phyloP scores from a whole-genome alignment of 1,139 yeast genomes.

The Sugiyamaella novakii region DNA sequence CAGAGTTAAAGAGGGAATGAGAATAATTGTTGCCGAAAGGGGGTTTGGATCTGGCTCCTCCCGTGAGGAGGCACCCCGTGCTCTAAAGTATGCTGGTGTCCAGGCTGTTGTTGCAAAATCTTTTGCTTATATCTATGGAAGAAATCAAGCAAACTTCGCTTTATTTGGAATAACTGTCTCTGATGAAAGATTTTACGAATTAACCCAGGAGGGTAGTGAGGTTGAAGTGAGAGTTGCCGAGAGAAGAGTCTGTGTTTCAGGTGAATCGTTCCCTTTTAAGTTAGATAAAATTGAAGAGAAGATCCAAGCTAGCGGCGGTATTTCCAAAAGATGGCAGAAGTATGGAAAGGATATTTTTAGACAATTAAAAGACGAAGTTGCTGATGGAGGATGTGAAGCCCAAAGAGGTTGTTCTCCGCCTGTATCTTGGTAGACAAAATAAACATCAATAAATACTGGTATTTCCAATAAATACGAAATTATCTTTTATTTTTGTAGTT shows the following conservation, averaged over 20 bases:
- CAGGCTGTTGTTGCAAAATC: slow-evolving; percentile 25
- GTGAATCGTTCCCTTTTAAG: slow-evolving; percentile 23
- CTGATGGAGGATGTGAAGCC: slow-evolving; percentile 6
- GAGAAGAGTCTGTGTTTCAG: slow-evolving; percentile 19
- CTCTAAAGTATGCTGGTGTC: slow-evolving; percentile 22
- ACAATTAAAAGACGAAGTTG: slow-evolving; percentile 20
- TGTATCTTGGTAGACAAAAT: slow-evolving; percentile 8
- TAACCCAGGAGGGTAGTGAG: slow-evolving; percentile 22
- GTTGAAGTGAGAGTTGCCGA: slow-evolving; percentile 19
- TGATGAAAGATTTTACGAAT: slow-evolving; percentile 22
- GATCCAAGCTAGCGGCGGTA: slow-evolving; percentile 25
- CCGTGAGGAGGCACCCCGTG: slow-evolving; percentile 24
- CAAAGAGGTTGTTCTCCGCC: slow-evolving; percentile 1
- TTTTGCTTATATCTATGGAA: slow-evolving; percentile 24
- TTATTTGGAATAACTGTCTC: slow-evolving; percentile 22
- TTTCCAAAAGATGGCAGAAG: slow-evolving; percentile 23
- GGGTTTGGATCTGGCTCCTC: slow-evolving; percentile 26
- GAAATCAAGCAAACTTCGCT: slow-evolving; percentile 26
- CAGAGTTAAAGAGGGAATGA: slow-evolving; percentile 19
- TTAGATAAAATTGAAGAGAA: slow-evolving; percentile 22
- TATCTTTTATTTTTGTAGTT: no score
- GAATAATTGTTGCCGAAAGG: slow-evolving; percentile 24
- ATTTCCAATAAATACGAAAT: no score
- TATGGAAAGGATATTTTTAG: slow-evolving; percentile 24
- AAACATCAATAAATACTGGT: no score